Conservation (phyloP, 257 asterid genomes). For the Cordia subcordata region DNA sequence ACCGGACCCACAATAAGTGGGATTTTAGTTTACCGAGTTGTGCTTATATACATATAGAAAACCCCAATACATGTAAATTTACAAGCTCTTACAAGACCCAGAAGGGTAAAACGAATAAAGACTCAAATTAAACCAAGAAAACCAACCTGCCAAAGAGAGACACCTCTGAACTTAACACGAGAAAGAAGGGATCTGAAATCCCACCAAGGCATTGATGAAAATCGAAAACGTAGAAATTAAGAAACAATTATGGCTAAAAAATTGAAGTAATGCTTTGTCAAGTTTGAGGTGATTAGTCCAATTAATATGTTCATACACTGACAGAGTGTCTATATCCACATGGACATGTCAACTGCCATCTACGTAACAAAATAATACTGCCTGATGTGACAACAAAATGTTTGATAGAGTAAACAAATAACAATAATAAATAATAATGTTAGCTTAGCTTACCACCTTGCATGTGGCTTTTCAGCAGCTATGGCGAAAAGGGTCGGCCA, state of each 20-base stretch:
- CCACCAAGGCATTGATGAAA: constrained; percentile 34
- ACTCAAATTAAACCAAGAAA: neutral
- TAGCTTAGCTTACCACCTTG: neutral
- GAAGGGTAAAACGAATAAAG: neutral
- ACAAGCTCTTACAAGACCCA: neutral
- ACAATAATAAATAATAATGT: neutral
- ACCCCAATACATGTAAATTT: neutral
- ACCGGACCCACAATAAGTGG: too few species aligned
- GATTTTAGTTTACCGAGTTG: too few species aligned
- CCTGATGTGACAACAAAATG: neutral
- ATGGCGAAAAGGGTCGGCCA: neutral
- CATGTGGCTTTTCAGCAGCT: neutral
- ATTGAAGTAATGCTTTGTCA: neutral
- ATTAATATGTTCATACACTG: neutral
- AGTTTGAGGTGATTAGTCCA: neutral
- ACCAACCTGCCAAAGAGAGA: constrained; percentile 33
- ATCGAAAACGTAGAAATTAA: constrained; percentile 8
- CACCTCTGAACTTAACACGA: constrained; percentile 28
- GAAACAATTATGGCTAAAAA: constrained; percentile 8
- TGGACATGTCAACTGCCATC: neutral
- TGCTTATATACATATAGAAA: neutral
- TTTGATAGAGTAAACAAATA: too few species aligned
- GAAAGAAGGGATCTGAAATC: constrained; percentile 30
- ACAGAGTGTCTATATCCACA: neutral
- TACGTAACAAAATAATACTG: too few species aligned